Percentiles rank a stretch among this genome's conserved stretches.
phyloP scores from a whole-genome alignment of 306 rosid species.

The Corylus americana region DNA sequence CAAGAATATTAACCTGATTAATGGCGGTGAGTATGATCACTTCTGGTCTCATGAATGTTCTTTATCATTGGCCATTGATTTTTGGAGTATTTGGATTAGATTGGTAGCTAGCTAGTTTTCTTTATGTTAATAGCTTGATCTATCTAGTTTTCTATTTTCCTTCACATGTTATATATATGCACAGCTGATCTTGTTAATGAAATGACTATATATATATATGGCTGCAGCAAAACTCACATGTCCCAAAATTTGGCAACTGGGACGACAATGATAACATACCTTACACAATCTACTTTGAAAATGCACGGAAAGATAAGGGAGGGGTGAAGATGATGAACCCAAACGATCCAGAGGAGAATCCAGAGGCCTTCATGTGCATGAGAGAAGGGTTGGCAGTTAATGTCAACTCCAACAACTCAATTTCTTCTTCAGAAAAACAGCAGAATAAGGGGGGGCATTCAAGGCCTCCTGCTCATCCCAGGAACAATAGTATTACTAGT shows the following conservation, averaged over 20 bases:
- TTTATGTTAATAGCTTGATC: not conserved
- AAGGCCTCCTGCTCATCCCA: not conserved
- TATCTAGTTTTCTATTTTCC: not conserved
- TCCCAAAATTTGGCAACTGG: slow-evolving; percentile 58
- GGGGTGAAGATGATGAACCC: slow-evolving; percentile 42
- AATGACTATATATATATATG: not conserved
- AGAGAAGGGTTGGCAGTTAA: not conserved
- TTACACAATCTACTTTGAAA: slow-evolving; percentile 46
- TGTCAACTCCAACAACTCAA: not conserved
- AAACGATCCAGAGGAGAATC: slow-evolving; percentile 49
- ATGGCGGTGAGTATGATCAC: slow-evolving; percentile 32
- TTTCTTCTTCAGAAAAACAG: not conserved
- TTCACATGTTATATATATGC: not conserved
- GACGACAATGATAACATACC: slow-evolving; percentile 45
- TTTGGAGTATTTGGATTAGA: not conserved
- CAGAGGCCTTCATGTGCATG: slow-evolving; percentile 30
- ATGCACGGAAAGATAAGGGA: slow-evolving; percentile 34
- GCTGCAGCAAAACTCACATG: slow-evolving; percentile 30
- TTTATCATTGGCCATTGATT: not conserved
- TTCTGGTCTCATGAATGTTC: not conserved
- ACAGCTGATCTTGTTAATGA: not conserved
- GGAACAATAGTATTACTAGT: not conserved
- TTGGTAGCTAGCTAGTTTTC: not conserved
- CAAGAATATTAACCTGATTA: not conserved
- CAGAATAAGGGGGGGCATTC: not conserved